Percentiles rank a stretch among this genome's conserved stretches.
phyloP scores from a whole-genome alignment of 2,329 filamentous ascomycete genomes.

The Colletotrichum sp. region DNA sequence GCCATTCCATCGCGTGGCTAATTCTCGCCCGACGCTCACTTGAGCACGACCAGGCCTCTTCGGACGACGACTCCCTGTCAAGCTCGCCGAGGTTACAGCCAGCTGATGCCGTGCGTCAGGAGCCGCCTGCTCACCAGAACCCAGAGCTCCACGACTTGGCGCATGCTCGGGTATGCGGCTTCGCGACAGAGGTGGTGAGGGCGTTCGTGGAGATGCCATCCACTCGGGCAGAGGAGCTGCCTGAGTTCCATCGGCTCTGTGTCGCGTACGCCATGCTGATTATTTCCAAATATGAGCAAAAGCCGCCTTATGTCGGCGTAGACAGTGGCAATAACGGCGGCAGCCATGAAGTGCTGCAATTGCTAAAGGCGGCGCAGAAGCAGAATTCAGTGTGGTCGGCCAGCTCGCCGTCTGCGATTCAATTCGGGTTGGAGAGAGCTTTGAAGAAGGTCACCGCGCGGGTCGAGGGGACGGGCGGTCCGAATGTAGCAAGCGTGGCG shows the following conservation, averaged over 20 bases:
- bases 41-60: conserved; percentile 9
- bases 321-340: background rate
- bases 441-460: conserved; percentile 13
- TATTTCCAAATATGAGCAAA: conserved; percentile 15
- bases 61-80: conserved; percentile 15
- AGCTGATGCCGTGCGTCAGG: background rate
- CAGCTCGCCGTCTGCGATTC: conserved; percentile 15
- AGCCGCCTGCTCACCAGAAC: background rate
- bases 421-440: conserved; percentile 15
- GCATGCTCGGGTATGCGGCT: conserved; percentile 9
- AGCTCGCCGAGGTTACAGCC: conserved; percentile 6
- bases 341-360: conserved; percentile 3
- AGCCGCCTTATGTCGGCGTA: background rate
- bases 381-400: conserved; percentile 9
- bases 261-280: conserved; percentile 21
- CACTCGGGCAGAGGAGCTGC: conserved; percentile 13
- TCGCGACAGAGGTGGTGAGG: conserved; percentile 13
- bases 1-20: conserved; percentile 37
- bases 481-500: background rate
- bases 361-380: conserved; percentile 9
- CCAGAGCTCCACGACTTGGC: background rate
- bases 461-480: background rate
- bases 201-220: conserved; percentile 19
- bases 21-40: conserved; percentile 29
- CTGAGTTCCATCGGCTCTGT: conserved; percentile 16